Percentiles rank a stretch among this genome's conserved stretches.
These are phyloP conservation scores for sorghum (Sorghum bicolor) DNA, from an alignment of 176 grass and related monocot species.

Conservation along the genomic window DNA sequence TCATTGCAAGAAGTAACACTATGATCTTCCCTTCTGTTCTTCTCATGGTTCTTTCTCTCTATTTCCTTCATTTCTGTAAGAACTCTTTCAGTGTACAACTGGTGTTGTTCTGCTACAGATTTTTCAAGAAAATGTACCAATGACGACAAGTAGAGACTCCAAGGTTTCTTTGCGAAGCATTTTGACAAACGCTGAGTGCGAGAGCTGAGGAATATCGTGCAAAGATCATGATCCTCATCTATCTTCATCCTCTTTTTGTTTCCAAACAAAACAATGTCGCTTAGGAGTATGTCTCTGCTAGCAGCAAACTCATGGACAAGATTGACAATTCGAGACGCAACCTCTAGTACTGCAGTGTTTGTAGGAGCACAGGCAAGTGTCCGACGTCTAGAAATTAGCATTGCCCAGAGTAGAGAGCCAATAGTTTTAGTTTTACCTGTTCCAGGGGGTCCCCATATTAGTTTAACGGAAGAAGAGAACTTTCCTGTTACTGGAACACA, in stretches of 20 bases:
- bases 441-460: constrained; percentile 55
- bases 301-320: constrained; percentile 15
- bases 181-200: constrained; percentile 19
- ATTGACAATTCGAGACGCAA: constrained; percentile 33
- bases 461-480: constrained; percentile 6
- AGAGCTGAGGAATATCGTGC: not conserved
- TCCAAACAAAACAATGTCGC: constrained; percentile 45
- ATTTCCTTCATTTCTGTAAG: not conserved
- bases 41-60: not conserved
- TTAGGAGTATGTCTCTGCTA: not conserved
- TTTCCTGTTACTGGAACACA: constrained; percentile 30
- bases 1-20: not conserved
- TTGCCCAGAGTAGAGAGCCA: constrained; percentile 34
- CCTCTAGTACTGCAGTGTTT: constrained; percentile 43
- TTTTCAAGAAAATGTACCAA: constrained; percentile 16
- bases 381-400: not conserved
- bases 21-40: not conserved
- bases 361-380: constrained; percentile 56
- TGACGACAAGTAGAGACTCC: constrained; percentile 42
- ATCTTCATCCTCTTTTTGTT: constrained; percentile 37
- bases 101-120: not conserved
- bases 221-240: constrained; percentile 15
- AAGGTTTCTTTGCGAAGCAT: constrained; percentile 40
- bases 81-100: not conserved
- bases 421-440: constrained; percentile 66